Evolutionary conservation across 768 basidiomycete genomes (phyloP).

Genomic region (Amanita pseudoporphyria): DNA sequence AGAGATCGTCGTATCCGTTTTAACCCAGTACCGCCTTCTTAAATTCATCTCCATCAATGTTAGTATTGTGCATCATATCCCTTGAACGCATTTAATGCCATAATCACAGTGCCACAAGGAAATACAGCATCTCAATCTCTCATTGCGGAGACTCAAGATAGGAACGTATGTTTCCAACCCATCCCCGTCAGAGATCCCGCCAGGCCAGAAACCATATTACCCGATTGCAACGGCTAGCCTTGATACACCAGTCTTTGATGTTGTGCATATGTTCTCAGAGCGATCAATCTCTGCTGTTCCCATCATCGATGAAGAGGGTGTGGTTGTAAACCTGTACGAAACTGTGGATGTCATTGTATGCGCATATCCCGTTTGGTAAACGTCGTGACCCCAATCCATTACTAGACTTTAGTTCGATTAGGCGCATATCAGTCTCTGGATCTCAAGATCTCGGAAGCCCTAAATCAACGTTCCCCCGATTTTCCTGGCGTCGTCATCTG

Average conservation of each 20-base stretch:
- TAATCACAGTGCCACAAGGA: constrained; percentile 69
- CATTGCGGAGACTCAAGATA: constrained; percentile 81
- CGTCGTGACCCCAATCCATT: constrained; percentile 5
- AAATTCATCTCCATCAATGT: constrained; percentile 99
- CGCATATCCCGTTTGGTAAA: constrained; percentile 11
- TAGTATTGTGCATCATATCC: constrained; percentile 15
- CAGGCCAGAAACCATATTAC: constrained; percentile 64
- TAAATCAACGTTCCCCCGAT: constrained; percentile 86
- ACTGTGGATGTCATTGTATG: constrained; percentile 97
- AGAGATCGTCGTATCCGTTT: constrained; percentile 89
- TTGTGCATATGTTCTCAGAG: constrained; percentile 98
- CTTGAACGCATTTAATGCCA: constrained; percentile 6
- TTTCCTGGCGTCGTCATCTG: constrained; percentile 98
- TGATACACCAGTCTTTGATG: constrained; percentile 90
- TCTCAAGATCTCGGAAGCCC: constrained; percentile 84
- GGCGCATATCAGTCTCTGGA: constrained; percentile 96
- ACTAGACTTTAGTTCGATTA: constrained; percentile 84
- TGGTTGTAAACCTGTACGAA: constrained; percentile 95
- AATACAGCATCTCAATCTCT: constrained; percentile 68
- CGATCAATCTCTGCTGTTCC: constrained; percentile 94
- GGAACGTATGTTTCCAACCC: constrained; percentile 79
- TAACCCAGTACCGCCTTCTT: constrained; percentile 96
- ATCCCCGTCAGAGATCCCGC: constrained; percentile 32
- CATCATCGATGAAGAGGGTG: constrained; percentile 85
- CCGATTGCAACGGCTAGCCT: constrained; percentile 91